Conservation (phyloP, 2,329 filamentous ascomycete species). For the Sporothrix curviconia region DNA sequence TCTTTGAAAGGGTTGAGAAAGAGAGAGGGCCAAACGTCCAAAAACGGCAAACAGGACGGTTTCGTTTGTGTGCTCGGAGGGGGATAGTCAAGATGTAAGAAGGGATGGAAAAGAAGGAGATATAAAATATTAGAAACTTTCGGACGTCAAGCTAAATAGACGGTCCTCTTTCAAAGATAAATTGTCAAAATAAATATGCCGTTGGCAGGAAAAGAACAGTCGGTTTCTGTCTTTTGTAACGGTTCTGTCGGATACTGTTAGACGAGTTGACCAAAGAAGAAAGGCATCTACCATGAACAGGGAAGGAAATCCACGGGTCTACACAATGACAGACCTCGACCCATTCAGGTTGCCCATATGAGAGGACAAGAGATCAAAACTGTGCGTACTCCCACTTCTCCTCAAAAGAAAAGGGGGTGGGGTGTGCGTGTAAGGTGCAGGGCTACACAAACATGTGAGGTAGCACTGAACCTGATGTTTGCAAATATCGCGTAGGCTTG, state of each 20-base stretch:
- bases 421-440: not conserved
- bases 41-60: not conserved
- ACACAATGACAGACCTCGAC: too few species aligned
- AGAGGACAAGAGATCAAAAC: not conserved
- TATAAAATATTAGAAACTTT: too few species aligned
- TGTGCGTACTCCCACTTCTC: not conserved
- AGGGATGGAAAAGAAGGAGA: not conserved
- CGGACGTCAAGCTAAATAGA: too few species aligned
- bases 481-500: not conserved
- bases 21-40: not conserved
- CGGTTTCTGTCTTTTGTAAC: not conserved
- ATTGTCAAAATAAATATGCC: not conserved
- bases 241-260: not conserved
- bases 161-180: too few species aligned
- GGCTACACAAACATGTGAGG: not conserved
- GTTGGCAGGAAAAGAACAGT: not conserved
- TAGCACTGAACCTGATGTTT: constrained; percentile 7
- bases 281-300: too few species aligned
- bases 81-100: too few species aligned
- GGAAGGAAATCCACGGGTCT: too few species aligned
- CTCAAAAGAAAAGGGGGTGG: not conserved
- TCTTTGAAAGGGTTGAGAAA: too few species aligned
- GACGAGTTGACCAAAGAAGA: not conserved
- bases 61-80: too few species aligned
- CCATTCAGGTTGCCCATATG: not conserved